phyloP scores from a whole-genome alignment of 495 filamentous ascomycete genomes.

The Penicillium turbatum region DNA sequence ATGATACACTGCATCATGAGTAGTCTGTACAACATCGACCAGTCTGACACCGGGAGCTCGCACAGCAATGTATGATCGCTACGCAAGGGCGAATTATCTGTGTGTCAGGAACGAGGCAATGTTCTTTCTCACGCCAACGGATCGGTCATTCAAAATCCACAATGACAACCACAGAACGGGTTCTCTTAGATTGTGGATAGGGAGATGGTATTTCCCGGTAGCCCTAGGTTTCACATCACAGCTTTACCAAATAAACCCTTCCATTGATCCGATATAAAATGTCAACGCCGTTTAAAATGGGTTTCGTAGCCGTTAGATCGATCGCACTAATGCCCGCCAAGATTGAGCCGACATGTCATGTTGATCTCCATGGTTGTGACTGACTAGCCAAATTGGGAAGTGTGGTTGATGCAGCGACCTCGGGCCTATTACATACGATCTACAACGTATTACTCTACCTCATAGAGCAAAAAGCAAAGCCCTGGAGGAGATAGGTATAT shows the following conservation, averaged over 20 bases:
- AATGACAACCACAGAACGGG: neutral
- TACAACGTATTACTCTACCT: no score
- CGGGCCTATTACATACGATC: no score
- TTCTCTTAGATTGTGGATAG: neutral
- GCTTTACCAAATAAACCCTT: no score
- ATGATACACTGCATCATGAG: no score
- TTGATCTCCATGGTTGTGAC: conserved; percentile 4
- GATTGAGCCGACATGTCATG: neutral
- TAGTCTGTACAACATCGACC: neutral
- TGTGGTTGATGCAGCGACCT: neutral
- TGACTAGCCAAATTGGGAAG: neutral
- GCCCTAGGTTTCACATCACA: no score
- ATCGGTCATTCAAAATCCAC: neutral
- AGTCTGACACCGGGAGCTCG: neutral
- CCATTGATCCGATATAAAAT: neutral
- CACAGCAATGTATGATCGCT: neutral
- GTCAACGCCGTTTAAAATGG: neutral
- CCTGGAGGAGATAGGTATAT: no score
- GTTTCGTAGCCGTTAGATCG: neutral
- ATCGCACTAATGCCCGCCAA: neutral
- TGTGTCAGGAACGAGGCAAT: conserved; percentile 2
- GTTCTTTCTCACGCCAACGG: neutral
- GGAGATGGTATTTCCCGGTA: no score
- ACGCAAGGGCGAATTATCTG: neutral
- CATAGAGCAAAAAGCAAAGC: no score